Evolutionary conservation across 208 protist species (phyloP).

Genomic region (Borovskyia barvae): DNA sequence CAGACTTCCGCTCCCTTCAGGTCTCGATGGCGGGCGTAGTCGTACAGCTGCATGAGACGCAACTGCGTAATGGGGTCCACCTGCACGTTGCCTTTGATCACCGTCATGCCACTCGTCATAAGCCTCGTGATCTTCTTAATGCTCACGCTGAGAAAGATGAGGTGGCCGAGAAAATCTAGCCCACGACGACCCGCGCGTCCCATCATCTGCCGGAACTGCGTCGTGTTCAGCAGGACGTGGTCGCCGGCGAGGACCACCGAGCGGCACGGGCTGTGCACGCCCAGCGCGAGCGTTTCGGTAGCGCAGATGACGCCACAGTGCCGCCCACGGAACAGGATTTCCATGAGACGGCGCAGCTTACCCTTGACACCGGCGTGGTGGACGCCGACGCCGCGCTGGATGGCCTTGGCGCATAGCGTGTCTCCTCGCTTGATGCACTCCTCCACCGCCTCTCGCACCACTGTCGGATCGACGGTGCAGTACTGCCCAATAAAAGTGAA

Average conservation of each 20-base stretch:
- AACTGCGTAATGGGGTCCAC: conserved; percentile 83
- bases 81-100: conserved; percentile 91
- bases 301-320: conserved; percentile 92
- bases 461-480: conserved; percentile 41
- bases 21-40: conserved; percentile 62
- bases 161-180: conserved; percentile 92
- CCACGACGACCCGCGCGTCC: conserved; percentile 95
- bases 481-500: conserved; percentile 82
- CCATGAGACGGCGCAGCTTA: conserved; percentile 87
- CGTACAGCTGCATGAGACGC: conserved; percentile 81
- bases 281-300: conserved; percentile 94
- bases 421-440: conserved; percentile 76
- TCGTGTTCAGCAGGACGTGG: conserved; percentile 88
- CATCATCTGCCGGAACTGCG: conserved; percentile 95
- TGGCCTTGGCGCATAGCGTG: conserved; percentile 59
- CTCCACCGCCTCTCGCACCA: conserved; percentile 43
- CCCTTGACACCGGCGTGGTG: conserved; percentile 92
- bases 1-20: conserved; percentile 54
- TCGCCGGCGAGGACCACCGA: conserved; percentile 94
- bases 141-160: conserved; percentile 92
- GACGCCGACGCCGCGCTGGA: conserved; percentile 89
- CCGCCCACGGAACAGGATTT: conserved; percentile 91
- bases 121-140: conserved; percentile 87
- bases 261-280: conserved; percentile 95
- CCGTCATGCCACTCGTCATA: conserved; percentile 90